A percentile compares a stretch with the other conserved stretches of the same genome.
Conservation (phyloP, 2,329 filamentous ascomycete genomes). For the Colletotrichum sp. region DNA sequence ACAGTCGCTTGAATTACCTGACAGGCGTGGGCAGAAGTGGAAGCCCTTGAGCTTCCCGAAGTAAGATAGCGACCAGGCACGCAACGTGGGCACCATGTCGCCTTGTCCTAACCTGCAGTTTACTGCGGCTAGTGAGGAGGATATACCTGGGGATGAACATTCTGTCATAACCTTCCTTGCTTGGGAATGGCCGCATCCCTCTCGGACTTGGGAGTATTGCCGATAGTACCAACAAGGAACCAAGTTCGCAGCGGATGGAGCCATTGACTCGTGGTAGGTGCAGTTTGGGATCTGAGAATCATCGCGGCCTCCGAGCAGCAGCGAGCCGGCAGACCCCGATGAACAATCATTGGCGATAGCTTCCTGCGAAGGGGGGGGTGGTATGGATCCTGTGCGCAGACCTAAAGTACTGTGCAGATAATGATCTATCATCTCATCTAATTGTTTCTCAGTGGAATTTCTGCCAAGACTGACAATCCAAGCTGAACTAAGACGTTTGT, state of each 20-base stretch:
- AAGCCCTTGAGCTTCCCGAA: not conserved
- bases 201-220: not conserved
- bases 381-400: not conserved
- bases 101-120: not conserved
- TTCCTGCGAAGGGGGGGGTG: not conserved
- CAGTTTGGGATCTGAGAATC: not conserved
- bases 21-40: not conserved
- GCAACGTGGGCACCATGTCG: not conserved
- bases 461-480: not conserved
- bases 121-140: not conserved
- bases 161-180: not conserved
- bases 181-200: not conserved
- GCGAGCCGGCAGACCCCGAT: not conserved
- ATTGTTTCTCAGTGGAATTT: not conserved
- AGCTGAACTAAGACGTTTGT: not conserved
- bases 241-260: not conserved
- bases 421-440: not conserved
- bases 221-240: not conserved
- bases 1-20: not conserved
- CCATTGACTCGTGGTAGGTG: not conserved
- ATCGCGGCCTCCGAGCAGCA: not conserved
- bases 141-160: not conserved
- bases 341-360: not conserved
- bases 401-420: not conserved
- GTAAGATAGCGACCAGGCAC: not conserved